Base-by-base conservation (phyloP, 768 basidiomycete species). In the Hebeloma cylindrosporum region DNA sequence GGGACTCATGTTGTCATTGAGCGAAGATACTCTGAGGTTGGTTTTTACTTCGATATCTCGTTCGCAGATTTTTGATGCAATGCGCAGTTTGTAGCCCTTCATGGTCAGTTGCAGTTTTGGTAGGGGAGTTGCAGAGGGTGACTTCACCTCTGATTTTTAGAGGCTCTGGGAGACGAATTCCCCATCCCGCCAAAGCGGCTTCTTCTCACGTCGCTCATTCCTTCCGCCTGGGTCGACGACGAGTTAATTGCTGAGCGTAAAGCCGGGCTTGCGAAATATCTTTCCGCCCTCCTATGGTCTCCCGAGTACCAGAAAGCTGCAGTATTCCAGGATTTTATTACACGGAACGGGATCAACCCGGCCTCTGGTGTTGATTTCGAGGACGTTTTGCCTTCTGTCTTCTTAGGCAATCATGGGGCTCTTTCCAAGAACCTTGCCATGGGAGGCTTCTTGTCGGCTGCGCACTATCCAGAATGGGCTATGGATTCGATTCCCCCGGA, bases 391-490 rank as follows among this genome's bases (percentile, higher is more conserved):
- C 73, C 74, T 2, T 75, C 74, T 3, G 75, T 72, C 1, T 53
- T 77, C 7, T 67, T 69, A 4, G 62, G 68, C 26, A 69, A 65
- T 43, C 46, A 3, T 32, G 61, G 21, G 40, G 35, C 6, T 43
- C 34, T 35, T 7, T 27, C 10, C 32, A 14, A 32, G 13, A 16
- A 3, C 13, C 10, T n/a, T 20, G 41, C 29, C 11, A 17, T 14
- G 16, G 31, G 22, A 25, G 25, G n/a, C 58, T 59, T 38, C 59
- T 76, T n/a, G n/a, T 67, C 70, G 18, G 74, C 71, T 5, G 68
- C 75, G 0, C 78, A 78, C 52, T 78, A 75, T 45, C 69, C 70
- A 13, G 74, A 79, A 45, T 82, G 82, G 82, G 65, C 69, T 34
- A 68, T 66, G 5, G 61, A 59, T 10, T 60, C 53, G 8, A 62